These are phyloP conservation scores for Eimeria sp. DNA, from an alignment of 169 alveolate species.

Conservation along the genomic window DNA sequence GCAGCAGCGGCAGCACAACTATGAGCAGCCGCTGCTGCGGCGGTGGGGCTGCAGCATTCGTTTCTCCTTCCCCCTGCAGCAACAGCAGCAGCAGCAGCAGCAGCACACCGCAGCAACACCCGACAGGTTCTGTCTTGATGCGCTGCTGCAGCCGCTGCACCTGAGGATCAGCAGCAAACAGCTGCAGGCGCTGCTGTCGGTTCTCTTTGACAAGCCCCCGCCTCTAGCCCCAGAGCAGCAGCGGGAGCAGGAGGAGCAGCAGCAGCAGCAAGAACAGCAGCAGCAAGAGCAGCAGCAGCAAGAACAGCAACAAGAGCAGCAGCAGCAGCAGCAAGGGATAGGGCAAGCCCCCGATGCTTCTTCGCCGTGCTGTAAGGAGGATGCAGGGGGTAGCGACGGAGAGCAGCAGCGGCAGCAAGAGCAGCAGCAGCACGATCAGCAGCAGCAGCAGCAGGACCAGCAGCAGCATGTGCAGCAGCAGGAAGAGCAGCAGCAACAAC, in stretches of 20 bases:
- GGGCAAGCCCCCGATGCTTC: not conserved
- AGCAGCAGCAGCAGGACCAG: too few relatives aligned
- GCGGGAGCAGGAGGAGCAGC: not conserved
- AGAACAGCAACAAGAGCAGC: not conserved
- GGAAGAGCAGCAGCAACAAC: not conserved
- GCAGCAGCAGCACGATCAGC: slow-evolving; percentile 8
- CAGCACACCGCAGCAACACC: slow-evolving; percentile 15
- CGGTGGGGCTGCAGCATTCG: slow-evolving; percentile 27
- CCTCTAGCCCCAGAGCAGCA: slow-evolving; percentile 11
- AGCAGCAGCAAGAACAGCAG: not conserved
- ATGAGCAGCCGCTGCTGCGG: slow-evolving; percentile 43
- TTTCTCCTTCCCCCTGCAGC: slow-evolving; percentile 40
- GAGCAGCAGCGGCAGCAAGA: slow-evolving; percentile 33
- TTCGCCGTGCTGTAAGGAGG: not conserved
- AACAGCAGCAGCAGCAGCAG: slow-evolving; percentile 56
- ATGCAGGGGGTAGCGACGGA: not conserved
- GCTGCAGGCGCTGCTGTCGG: slow-evolving; percentile 15
- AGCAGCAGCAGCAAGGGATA: not conserved
- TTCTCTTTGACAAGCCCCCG: slow-evolving; percentile 1
- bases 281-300: not conserved
- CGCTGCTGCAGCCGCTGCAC: slow-evolving; percentile 52
- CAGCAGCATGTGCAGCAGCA: too few relatives aligned
- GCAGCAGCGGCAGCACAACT: slow-evolving; percentile 18
- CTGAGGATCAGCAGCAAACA: slow-evolving; percentile 36
- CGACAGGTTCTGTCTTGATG: slow-evolving; percentile 33